Percentiles rank a stretch among this genome's conserved stretches.
These are phyloP conservation scores for Umbelopsis sp. DNA, from an alignment of 371 early-diverging fungal species.

Conservation along the genomic window DNA sequence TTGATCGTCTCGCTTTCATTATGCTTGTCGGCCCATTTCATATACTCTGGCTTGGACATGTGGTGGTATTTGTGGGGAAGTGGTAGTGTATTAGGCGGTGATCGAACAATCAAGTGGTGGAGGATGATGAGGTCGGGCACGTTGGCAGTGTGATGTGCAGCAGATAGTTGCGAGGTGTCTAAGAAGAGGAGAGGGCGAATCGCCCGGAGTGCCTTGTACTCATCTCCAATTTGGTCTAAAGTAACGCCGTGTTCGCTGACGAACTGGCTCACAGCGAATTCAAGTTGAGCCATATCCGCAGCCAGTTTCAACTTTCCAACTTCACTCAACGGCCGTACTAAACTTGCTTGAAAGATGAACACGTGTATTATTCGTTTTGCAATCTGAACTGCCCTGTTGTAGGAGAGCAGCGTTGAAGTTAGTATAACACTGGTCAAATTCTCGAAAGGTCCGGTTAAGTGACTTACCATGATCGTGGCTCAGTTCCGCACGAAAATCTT, in stretches of 20 bases:
- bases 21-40: constrained; percentile 64
- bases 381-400: constrained; percentile 52
- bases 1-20: constrained; percentile 47
- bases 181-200: constrained; percentile 64
- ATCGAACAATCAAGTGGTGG: constrained; percentile 66
- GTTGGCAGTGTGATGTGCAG: constrained; percentile 52
- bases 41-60: constrained; percentile 62
- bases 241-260: constrained; percentile 54
- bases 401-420: not conserved
- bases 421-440: not conserved
- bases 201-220: constrained; percentile 60
- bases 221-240: constrained; percentile 57
- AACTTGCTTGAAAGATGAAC: constrained; percentile 65
- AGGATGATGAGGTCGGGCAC: constrained; percentile 50
- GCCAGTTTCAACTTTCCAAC: constrained; percentile 65
- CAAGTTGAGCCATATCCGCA: constrained; percentile 74
- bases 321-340: constrained; percentile 65
- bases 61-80: constrained; percentile 56
- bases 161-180: constrained; percentile 56
- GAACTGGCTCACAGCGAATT: constrained; percentile 64
- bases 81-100: constrained; percentile 38
- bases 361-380: constrained; percentile 53
- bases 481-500: constrained; percentile 63
- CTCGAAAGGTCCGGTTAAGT: not conserved
- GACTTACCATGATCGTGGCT: constrained; percentile 60